Evolutionary conservation across 441 rosid species (phyloP).

Genomic region (Erodium moschatum): DNA sequence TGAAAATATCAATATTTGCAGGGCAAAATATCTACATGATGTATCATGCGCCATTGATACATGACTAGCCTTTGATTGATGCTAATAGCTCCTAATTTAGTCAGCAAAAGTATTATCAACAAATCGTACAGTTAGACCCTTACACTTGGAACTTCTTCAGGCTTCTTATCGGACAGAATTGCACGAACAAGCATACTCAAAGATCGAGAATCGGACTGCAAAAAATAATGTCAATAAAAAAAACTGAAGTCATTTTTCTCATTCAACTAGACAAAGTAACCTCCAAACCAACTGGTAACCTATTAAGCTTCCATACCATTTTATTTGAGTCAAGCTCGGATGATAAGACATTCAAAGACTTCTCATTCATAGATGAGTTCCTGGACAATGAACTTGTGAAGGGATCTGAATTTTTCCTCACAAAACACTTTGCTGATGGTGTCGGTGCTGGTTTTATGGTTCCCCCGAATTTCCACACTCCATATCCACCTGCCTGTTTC

Average conservation of each 20-base stretch:
- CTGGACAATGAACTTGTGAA: slow-evolving; percentile 63
- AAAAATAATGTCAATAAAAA: slow-evolving; percentile 8
- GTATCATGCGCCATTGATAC: neutral
- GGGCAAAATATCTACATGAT: neutral
- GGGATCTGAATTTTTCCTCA: slow-evolving; percentile 76
- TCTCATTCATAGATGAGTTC: slow-evolving; percentile 51
- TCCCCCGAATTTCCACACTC: slow-evolving; percentile 92
- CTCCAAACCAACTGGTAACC: neutral
- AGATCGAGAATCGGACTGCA: slow-evolving; percentile 50
- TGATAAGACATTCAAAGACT: slow-evolving; percentile 23
- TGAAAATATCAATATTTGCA: neutral
- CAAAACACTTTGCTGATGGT: slow-evolving; percentile 48
- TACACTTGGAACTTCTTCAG: slow-evolving; percentile 76
- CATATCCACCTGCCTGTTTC: slow-evolving; percentile 78
- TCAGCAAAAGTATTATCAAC: neutral
- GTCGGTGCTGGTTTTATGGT: slow-evolving; percentile 41
- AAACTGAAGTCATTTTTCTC: slow-evolving; percentile 10
- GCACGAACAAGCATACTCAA: slow-evolving; percentile 65
- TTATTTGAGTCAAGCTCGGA: slow-evolving; percentile 44
- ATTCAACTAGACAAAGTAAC: slow-evolving; percentile 12
- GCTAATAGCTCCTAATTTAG: slow-evolving; percentile 5
- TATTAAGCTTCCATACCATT: slow-evolving; percentile 50
- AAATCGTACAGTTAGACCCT: slow-evolving; percentile 17
- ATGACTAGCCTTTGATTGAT: neutral
- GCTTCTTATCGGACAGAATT: slow-evolving; percentile 65